Percentiles rank a stretch among this genome's conserved stretches.
phyloP scores from a whole-genome alignment of 768 basidiomycete species.

The Punctularia strigosozonata region DNA sequence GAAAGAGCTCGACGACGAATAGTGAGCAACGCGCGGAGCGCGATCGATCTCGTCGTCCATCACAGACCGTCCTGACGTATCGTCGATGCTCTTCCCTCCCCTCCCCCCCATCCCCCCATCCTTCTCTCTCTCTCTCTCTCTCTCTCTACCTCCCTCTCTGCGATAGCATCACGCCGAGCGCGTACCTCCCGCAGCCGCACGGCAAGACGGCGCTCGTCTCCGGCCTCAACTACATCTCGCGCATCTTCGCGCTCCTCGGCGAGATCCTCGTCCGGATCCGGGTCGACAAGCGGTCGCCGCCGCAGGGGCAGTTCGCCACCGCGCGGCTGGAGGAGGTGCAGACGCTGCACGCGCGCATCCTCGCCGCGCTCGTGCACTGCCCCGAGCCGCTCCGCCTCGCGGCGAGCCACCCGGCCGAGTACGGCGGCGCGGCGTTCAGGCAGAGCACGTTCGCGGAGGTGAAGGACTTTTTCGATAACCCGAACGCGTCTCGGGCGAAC shows the following conservation, averaged over 20 bases:
- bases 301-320: slow-evolving; percentile 76
- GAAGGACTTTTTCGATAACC: slow-evolving; percentile 86
- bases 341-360: slow-evolving; percentile 65
- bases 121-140: slow-evolving; percentile 8
- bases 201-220: slow-evolving; percentile 78
- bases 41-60: background rate
- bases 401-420: slow-evolving; percentile 44
- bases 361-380: slow-evolving; percentile 60
- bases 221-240: slow-evolving; percentile 78
- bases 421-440: slow-evolving; percentile 59
- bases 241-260: slow-evolving; percentile 76
- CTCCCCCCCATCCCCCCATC: slow-evolving; percentile 1
- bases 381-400: slow-evolving; percentile 70
- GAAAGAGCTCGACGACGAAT: slow-evolving; percentile 82
- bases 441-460: slow-evolving; percentile 83
- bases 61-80: background rate
- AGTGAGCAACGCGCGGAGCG: slow-evolving; percentile 36
- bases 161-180: slow-evolving; percentile 80
- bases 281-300: slow-evolving; percentile 78
- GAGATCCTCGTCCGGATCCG: slow-evolving; percentile 82
- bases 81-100: background rate
- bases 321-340: slow-evolving; percentile 78
- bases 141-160: slow-evolving; percentile 8
- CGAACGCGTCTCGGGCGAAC: slow-evolving; percentile 74
- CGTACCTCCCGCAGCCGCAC: slow-evolving; percentile 79